These are phyloP conservation scores for Metarhizium guizhouense DNA, from an alignment of 2,329 filamentous ascomycete species.

Conservation along the genomic window DNA sequence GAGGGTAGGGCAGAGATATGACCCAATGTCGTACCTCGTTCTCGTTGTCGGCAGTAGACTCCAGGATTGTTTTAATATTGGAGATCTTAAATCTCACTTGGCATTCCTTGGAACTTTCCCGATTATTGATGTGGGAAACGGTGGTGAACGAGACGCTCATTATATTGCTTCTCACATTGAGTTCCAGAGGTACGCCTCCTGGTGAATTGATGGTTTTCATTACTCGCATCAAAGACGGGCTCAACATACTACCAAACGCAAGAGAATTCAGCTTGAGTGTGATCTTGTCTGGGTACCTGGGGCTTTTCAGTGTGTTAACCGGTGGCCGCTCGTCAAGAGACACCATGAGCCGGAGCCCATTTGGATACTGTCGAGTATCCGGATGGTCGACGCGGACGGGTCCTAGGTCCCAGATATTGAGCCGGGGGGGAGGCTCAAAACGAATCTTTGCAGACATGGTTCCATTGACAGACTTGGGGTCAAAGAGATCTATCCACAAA, in stretches of 20 bases:
- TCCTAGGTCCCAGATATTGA: conserved; percentile 40
- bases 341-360: conserved; percentile 13
- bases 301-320: neutral
- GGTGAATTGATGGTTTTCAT: conserved; percentile 34
- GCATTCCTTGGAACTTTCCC: conserved; percentile 20
- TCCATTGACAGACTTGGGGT: conserved; percentile 5
- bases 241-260: conserved; percentile 53
- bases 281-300: conserved; percentile 24
- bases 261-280: conserved; percentile 36
- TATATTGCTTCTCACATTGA: conserved; percentile 19
- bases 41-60: conserved; percentile 13
- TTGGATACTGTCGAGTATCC: conserved; percentile 10
- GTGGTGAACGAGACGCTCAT: conserved; percentile 23
- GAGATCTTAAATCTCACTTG: conserved; percentile 35
- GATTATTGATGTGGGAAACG: conserved; percentile 6
- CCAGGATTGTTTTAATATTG: conserved; percentile 36
- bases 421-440: conserved; percentile 48
- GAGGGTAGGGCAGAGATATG: conserved; percentile 39
- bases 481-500: conserved; percentile 44
- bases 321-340: neutral
- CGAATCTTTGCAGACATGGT: conserved; percentile 33
- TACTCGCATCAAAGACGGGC: conserved; percentile 46
- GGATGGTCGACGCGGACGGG: conserved; percentile 18
- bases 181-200: conserved; percentile 17
- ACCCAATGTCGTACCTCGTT: conserved; percentile 28